Base-by-base conservation (phyloP, 2,329 filamentous ascomycete species). In the Fusarium compactum region DNA sequence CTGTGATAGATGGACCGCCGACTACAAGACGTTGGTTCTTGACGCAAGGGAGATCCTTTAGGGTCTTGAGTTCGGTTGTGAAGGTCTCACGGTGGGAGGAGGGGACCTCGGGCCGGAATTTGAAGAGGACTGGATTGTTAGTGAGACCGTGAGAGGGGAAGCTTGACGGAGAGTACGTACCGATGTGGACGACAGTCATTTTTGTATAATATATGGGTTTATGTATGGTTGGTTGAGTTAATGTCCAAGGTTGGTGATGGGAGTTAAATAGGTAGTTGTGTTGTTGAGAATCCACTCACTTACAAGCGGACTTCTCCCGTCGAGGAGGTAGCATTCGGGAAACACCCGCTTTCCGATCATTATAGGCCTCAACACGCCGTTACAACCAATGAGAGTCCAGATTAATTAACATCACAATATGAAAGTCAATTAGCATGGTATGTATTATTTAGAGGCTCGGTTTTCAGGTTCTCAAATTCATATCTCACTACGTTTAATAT, bases 1-100 rank as follows among this genome's bases (percentile, higher is more conserved):
- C 79, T 0, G 86, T 88, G 8, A 88, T 79, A 0, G 85, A 86
- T 0, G 85, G 85, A 0, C 86, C 84, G 0, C 86, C 86, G 7
- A 87, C 85, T 1, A 85, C 73, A 1, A 88, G 80, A 3, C 81
- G 80, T n/a, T 82, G 78, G 15, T 82, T 73, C 51, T 85, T 81
- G 24, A 88, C 85, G 43, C 82, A 86, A 0, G 84, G 65, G 5
- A 88, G 77, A 5, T 73, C 58, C 45, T 85, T 85, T n/a, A 88
- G 79, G 1, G 80, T 81, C 62, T 83, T 85, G 8, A 87, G 78
- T 61, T 87, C 82, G 0, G 65, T 69, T 27, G 84, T 78, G 45
- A 87, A 87, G 1, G 74, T 80, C 4, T 80, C 74, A 53, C 82
- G 83, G 62, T 86, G 82, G 12, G 80, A 78, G 10, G 78, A 60